phyloP scores from a whole-genome alignment of 257 asterid genomes.

The Rehmannia glutinosa region DNA sequence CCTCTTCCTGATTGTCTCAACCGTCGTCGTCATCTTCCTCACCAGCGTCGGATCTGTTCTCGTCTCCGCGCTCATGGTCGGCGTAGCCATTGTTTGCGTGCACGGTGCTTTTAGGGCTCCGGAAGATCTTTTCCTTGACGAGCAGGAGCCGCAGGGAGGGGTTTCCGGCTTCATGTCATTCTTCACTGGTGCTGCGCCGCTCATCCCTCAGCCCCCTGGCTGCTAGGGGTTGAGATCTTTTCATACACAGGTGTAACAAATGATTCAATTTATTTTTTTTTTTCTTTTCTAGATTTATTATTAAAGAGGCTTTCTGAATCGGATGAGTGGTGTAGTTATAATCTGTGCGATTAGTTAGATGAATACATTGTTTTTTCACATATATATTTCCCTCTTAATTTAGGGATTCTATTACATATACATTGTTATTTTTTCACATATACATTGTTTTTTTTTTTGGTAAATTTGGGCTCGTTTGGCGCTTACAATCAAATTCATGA shows the following conservation, averaged over 20 bases:
- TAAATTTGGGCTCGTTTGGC: too few species aligned
- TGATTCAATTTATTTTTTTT: not conserved
- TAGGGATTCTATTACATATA: too few species aligned
- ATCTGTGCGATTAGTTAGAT: too few species aligned
- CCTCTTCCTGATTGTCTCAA: not conserved
- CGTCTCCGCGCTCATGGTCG: not conserved
- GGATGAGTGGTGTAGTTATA: too few species aligned
- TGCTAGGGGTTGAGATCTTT: not conserved
- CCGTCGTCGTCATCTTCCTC: not conserved
- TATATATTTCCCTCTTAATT: too few species aligned
- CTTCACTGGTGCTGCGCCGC: not conserved
- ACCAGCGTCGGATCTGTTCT: not conserved
- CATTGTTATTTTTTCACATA: too few species aligned
- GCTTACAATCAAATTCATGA: too few species aligned
- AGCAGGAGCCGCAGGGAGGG: not conserved
- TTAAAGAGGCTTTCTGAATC: not conserved
- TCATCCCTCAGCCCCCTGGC: not conserved
- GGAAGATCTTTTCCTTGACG: not conserved
- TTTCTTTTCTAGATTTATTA: not conserved
- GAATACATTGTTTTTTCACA: too few species aligned
- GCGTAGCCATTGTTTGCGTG: not conserved
- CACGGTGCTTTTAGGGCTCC: not conserved
- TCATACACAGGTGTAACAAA: not conserved
- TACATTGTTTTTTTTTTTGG: too few species aligned
- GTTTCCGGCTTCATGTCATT: not conserved